Percentiles rank a stretch among this genome's conserved stretches.
These are phyloP conservation scores for Aureobasidium sp. DNA, from an alignment of 2,329 filamentous ascomycete species.

Conservation along the genomic window DNA sequence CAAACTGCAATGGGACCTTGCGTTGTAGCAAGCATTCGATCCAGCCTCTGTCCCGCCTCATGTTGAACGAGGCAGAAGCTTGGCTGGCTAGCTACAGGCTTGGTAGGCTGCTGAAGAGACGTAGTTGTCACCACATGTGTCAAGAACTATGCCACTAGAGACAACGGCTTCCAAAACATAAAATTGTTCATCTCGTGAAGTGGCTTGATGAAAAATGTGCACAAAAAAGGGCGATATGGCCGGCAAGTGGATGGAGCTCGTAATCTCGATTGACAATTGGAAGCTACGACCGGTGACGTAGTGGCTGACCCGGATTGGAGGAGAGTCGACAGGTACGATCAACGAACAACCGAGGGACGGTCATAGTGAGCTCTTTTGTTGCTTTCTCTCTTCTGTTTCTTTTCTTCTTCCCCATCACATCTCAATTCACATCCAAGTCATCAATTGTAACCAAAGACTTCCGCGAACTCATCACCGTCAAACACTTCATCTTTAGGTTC, in stretches of 20 bases:
- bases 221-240: neutral
- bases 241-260: constrained; percentile 6
- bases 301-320: constrained; percentile 1
- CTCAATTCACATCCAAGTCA: neutral
- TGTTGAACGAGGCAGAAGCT: neutral
- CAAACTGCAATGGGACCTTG: neutral
- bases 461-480: neutral
- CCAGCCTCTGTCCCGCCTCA: neutral
- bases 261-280: constrained; percentile 8
- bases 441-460: neutral
- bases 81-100: neutral
- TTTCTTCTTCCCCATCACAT: constrained; percentile 11
- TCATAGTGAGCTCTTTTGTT: constrained; percentile 11
- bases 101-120: neutral
- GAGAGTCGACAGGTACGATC: constrained; percentile 10
- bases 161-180: neutral
- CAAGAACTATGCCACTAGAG: neutral
- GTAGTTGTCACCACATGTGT: neutral
- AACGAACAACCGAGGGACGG: constrained; percentile 7
- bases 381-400: neutral
- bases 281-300: constrained; percentile 1
- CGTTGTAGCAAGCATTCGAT: neutral
- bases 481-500: neutral
- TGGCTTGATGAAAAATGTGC: neutral
- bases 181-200: neutral